Evolutionary conservation across 179 eudicot genomes (phyloP), one percentile per base, ranked within the genome.

Genomic region (Heliamphora pulchella): DNA sequence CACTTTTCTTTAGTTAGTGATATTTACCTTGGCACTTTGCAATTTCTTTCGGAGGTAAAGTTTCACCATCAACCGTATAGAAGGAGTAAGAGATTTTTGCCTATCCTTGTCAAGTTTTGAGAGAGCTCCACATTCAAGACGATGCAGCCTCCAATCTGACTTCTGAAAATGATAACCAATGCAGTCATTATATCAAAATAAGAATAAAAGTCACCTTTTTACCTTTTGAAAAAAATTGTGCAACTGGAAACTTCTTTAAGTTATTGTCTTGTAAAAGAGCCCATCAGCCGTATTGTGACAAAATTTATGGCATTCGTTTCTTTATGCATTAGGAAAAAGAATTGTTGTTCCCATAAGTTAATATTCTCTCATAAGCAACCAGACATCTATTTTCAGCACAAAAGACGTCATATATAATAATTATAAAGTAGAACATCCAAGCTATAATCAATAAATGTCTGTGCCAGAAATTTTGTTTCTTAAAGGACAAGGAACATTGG

Each of bases 131-230:
- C 98, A 95, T 89, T 95, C 98, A 46, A 85, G 83, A 57, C 87
- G 85, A 85, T 95, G 98, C 89, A 95, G 82, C 84, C 86, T 95
- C 98, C 98, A 95, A 85, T 95, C 98, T 64, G 86, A 83, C 87
- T 87, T 95, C 98, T 95, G 89, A 76, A 79, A 76, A 62, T 20
- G 61, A 15, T 61, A 10, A 44, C 18, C 58, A 69, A 47, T n/a
- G 77, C 51, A 39, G 59, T 8, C 13, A 48, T 65, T 11, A 39
- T 57, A 63, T 47, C 46, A 46, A 62, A 78, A 74, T 10, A 44
- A 22, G 51, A 59, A 65, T 7, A 44, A 78, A 66, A 20, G n/a
- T 13, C 61, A 43, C 15, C 8, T 57, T 41, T 46, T 53, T 50
- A 4, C 17, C 9, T 22, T 11, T 74, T 74, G 31, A 31, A 31